Percentiles rank a stretch among this genome's conserved stretches.
These are phyloP conservation scores for Thalassiosira exigua DNA, from an alignment of 352 stramenopile species.

Conservation along the genomic window DNA sequence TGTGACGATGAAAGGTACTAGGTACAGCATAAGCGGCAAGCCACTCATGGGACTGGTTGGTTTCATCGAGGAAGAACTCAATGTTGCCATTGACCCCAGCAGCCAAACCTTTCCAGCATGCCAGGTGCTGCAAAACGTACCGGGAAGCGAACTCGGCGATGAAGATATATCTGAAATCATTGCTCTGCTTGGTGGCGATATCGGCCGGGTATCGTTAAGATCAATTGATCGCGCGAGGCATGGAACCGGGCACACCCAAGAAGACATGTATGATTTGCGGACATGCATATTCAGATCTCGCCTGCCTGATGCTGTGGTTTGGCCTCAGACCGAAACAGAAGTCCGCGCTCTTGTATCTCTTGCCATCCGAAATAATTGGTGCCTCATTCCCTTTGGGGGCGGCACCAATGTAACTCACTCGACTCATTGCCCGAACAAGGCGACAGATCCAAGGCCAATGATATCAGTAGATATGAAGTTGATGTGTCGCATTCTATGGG, in stretches of 20 bases:
- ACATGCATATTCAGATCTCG: slow-evolving; percentile 67
- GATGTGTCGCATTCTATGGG: slow-evolving; percentile 86
- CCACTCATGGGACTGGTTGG: slow-evolving; percentile 71
- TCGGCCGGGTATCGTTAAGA: slow-evolving; percentile 51
- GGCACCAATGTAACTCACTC: slow-evolving; percentile 90
- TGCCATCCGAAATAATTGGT: slow-evolving; percentile 85
- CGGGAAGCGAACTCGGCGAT: slow-evolving; percentile 30
- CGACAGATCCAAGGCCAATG: slow-evolving; percentile 88
- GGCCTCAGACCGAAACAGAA: slow-evolving; percentile 87
- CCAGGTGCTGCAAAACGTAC: slow-evolving; percentile 12
- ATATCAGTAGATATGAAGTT: slow-evolving; percentile 93
- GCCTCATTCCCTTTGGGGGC: slow-evolving; percentile 93
- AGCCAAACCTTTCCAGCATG: slow-evolving; percentile 42
- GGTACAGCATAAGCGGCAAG: slow-evolving; percentile 82
- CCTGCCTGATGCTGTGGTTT: slow-evolving; percentile 92
- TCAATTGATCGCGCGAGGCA: slow-evolving; percentile 75
- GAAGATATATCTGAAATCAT: slow-evolving; percentile 42
- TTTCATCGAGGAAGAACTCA: slow-evolving; percentile 84
- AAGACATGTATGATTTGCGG: slow-evolving; percentile 85
- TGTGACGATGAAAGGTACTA: slow-evolving; percentile 83
- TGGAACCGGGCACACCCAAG: slow-evolving; percentile 84
- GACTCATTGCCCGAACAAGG: slow-evolving; percentile 72
- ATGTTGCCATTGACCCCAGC: slow-evolving; percentile 68
- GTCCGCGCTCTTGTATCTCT: slow-evolving; percentile 87
- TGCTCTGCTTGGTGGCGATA: slow-evolving; percentile 33